Conservation (phyloP, 768 basidiomycete species). For the Pleurotus eryngii region DNA sequence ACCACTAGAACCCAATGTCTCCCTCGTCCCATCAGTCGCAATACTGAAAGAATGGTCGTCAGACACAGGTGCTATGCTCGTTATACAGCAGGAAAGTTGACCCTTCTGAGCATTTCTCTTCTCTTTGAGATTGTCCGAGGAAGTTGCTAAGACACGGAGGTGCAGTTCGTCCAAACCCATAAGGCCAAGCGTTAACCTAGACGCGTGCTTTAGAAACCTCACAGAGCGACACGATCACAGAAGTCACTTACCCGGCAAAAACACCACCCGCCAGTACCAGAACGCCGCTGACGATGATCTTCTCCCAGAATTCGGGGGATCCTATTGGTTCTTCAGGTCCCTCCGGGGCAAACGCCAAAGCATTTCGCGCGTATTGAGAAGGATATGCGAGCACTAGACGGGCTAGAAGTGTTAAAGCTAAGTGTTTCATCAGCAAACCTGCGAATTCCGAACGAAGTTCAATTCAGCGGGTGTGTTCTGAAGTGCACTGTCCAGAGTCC, state of each 20-base stretch:
- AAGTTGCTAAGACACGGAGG: constrained; percentile 77
- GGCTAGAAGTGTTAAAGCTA: too few species aligned
- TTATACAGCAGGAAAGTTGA: constrained; percentile 15
- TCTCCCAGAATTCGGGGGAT: constrained; percentile 71
- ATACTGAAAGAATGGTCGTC: constrained; percentile 31
- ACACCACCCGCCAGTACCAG: constrained; percentile 87
- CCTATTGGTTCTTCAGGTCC: constrained; percentile 21
- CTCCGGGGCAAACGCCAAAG: not conserved
- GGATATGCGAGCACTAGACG: too few species aligned
- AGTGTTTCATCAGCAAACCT: too few species aligned
- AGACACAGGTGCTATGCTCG: not conserved
- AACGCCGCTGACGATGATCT: constrained; percentile 59
- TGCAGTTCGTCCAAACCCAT: constrained; percentile 95
- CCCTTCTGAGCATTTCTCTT: constrained; percentile 70
- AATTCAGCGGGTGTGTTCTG: too few species aligned
- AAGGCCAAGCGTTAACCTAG: constrained; percentile 81
- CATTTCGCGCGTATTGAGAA: too few species aligned
- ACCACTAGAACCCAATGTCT: constrained; percentile 96
- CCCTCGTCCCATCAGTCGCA: constrained; percentile 55
- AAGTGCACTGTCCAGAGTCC: too few species aligned
- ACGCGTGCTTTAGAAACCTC: not conserved
- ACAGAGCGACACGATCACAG: not conserved
- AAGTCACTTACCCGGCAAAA: constrained; percentile 75
- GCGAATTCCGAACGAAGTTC: too few species aligned
- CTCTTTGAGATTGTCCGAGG: constrained; percentile 73